Evolutionary conservation across 768 basidiomycete species (phyloP).

Genomic region (Rhizopogon salebrosus): DNA sequence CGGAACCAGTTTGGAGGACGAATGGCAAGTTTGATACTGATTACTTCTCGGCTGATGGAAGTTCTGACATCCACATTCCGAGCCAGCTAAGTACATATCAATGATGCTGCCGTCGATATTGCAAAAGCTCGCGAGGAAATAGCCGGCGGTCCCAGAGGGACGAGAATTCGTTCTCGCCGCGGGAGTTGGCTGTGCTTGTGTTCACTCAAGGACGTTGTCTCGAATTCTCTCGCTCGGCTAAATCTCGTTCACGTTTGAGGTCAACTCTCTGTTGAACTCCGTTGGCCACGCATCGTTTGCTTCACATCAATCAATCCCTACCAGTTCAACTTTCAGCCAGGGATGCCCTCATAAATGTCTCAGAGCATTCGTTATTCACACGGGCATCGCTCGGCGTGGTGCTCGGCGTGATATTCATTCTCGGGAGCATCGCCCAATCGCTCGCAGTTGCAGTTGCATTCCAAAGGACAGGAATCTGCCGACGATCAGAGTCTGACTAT

Average conservation of each 20-base stretch:
- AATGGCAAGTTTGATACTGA: constrained; percentile 88
- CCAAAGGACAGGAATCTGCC: constrained; percentile 57
- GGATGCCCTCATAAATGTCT: constrained; percentile 31
- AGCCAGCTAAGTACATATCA: constrained; percentile 12
- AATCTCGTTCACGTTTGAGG: constrained; percentile 29
- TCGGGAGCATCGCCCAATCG: constrained; percentile 30
- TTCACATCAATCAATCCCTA: constrained; percentile 17
- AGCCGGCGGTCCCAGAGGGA: constrained; percentile 21
- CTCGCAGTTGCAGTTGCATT: constrained; percentile 53
- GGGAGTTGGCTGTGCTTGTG: constrained; percentile 27
- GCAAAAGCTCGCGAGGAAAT: constrained; percentile 27
- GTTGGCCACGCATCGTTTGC: constrained; percentile 48
- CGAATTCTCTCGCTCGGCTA: constrained; percentile 19
- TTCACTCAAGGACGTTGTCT: constrained; percentile 26
- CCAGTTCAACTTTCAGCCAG: constrained; percentile 1
- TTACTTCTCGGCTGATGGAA: constrained; percentile 63
- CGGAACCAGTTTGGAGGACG: constrained; percentile 30
- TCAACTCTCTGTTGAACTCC: constrained; percentile 50
- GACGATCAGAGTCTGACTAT: constrained; percentile 63
- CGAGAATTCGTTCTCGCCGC: constrained; percentile 21
- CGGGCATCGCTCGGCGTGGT: constrained; percentile 38
- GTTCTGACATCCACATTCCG: constrained; percentile 2
- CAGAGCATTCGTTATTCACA: constrained; percentile 28
- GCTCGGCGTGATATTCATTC: constrained; percentile 50
- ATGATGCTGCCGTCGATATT: constrained; percentile 12